Base-by-base conservation (phyloP, 345 rosid species). In the Hevea brasiliensis region DNA sequence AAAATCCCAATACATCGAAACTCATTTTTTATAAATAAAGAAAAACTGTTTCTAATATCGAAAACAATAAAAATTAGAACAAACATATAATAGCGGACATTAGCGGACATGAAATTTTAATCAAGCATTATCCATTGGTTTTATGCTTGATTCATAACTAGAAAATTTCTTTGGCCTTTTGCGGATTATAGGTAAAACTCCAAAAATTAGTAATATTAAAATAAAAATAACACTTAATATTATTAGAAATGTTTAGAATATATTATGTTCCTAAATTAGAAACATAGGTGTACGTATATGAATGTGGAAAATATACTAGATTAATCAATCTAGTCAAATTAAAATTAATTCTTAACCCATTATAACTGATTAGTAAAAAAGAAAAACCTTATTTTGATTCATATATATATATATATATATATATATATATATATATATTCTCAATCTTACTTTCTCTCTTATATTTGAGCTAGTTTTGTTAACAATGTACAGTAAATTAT, bases 121-220 rank as follows among this genome's bases (percentile, higher is more conserved):
- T 54, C 69, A 42, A 61, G 54, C 69, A 50, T 41, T 32, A 14
- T 48, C 64, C 44, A 65, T 65, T 65, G 57, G 47, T 66, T 57
- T 8, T 67, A 42, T 58, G 11, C 59, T 18, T 1, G 21, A 41
- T 73, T 73, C 44, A 64, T 58, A 71, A 59, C 56, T 44, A 41
- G 55, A 56, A 57, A 71, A 37, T 58, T 59, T 71, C 42, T 59
- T 42, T 9, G 15, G 26, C 45, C 18, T 27, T 71, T 71, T 71
- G 55, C 55, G 44, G 18, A 26, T 59, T 15, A 18, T 55, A 11
- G 42, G 27, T 47, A 45, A 71, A 71, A 59, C 15, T 12, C 55
- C 0, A 1, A 15, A 59, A 71, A 71, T 71, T 58, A 61, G 45
- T 60, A 72, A 72, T 72, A 59, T 59, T 40, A 61, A 72, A 71